Evolutionary conservation across 2,329 filamentous ascomycete genomes (phyloP).

Genomic region (Xylaria sp.): DNA sequence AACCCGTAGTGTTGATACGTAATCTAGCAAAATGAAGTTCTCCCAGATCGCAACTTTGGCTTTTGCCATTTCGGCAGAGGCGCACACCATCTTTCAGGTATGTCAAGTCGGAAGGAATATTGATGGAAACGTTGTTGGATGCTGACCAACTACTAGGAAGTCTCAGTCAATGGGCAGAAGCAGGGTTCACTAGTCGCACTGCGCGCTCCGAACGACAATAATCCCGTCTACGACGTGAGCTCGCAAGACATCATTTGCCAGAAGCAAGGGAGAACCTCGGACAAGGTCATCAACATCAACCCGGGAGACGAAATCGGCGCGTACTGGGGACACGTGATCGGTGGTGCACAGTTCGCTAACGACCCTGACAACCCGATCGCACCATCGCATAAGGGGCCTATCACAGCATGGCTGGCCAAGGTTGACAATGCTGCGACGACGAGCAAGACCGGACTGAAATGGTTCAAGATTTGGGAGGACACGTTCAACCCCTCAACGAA

Average conservation of each 20-base stretch:
- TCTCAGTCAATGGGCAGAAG: conserved; percentile 61
- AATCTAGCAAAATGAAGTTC: conserved; percentile 52
- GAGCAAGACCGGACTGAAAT: conserved; percentile 55
- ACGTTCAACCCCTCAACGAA: conserved; percentile 56
- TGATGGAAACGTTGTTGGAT: not conserved
- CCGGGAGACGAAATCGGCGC: conserved; percentile 64
- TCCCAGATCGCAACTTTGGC: conserved; percentile 51
- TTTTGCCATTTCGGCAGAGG: conserved; percentile 53
- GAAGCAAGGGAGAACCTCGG: conserved; percentile 55
- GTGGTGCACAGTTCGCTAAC: conserved; percentile 61
- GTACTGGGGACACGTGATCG: conserved; percentile 65
- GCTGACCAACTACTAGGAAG: conserved; percentile 49
- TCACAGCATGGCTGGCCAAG: conserved; percentile 65
- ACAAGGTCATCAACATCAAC: conserved; percentile 59
- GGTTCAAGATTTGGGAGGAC: conserved; percentile 68
- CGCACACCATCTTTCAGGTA: conserved; percentile 59
- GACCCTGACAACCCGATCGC: conserved; percentile 67
- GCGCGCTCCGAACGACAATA: conserved; percentile 63
- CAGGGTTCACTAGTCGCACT: conserved; percentile 58
- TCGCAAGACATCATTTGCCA: conserved; percentile 64
- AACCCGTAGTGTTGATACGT: not conserved
- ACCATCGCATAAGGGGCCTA: conserved; percentile 64
- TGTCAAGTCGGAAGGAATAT: not conserved
- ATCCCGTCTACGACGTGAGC: conserved; percentile 62
- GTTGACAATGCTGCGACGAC: conserved; percentile 62